Evolutionary conservation across 2,329 filamentous ascomycete species (phyloP).

Genomic region (Lecanicillium sp.): DNA sequence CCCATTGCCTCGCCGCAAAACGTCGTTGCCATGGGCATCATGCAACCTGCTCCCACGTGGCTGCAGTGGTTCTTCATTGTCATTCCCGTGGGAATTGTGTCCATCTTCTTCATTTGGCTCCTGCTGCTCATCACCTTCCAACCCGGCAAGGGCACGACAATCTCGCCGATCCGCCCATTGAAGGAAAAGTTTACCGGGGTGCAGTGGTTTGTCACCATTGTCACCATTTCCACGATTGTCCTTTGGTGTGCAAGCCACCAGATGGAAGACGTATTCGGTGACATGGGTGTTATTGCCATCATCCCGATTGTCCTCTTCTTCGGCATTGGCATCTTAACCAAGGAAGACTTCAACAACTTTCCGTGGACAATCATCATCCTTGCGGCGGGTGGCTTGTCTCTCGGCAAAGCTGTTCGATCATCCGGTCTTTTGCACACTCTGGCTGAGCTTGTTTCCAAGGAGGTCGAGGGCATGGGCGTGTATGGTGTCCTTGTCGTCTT

Average conservation of each 20-base stretch:
- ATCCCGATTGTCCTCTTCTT: slow-evolving; percentile 96
- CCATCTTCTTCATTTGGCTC: slow-evolving; percentile 81
- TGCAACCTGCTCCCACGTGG: slow-evolving; percentile 88
- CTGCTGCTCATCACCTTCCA: slow-evolving; percentile 80
- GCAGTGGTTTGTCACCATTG: slow-evolving; percentile 85
- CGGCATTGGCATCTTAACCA: slow-evolving; percentile 89
- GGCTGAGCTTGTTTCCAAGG: slow-evolving; percentile 64
- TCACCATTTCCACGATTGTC: slow-evolving; percentile 76
- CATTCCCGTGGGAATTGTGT: slow-evolving; percentile 85
- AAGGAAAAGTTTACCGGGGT: slow-evolving; percentile 81
- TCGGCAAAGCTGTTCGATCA: slow-evolving; percentile 90
- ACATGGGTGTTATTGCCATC: slow-evolving; percentile 98
- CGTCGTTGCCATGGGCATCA: slow-evolving; percentile 91
- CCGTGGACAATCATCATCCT: slow-evolving; percentile 99
- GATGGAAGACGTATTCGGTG: slow-evolving; percentile 79
- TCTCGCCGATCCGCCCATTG: slow-evolving; percentile 83
- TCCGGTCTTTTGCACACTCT: slow-evolving; percentile 89
- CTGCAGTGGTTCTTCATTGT: slow-evolving; percentile 95
- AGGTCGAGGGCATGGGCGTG: slow-evolving; percentile 70
- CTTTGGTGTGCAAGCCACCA: slow-evolving; percentile 93
- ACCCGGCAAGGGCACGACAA: slow-evolving; percentile 75
- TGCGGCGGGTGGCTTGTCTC: slow-evolving; percentile 82
- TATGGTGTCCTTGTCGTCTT: slow-evolving; percentile 87
- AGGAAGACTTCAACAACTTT: slow-evolving; percentile 99
- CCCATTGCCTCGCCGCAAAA: slow-evolving; percentile 97